Evolutionary conservation across 139 green algal genomes (phyloP).

Genomic region (Asterochloris sp.): DNA sequence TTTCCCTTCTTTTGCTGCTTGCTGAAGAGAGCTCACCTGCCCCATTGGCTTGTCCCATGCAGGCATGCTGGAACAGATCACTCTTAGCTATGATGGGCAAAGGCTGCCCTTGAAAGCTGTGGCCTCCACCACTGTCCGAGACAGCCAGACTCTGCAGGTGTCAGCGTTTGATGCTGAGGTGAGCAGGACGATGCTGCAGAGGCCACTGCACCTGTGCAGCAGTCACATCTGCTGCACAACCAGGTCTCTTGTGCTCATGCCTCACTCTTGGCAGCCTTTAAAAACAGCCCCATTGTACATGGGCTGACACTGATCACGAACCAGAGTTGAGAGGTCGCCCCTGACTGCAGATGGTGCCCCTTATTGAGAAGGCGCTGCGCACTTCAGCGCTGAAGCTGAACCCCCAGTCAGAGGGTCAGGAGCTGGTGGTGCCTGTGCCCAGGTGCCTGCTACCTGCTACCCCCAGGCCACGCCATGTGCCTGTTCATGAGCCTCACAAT

Average conservation of each 20-base stretch:
- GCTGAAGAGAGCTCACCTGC: neutral
- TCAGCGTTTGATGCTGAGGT: conserved; percentile 61
- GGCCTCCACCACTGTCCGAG: conserved; percentile 60
- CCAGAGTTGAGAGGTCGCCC: neutral
- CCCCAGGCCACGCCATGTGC: no score
- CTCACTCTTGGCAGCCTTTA: neutral
- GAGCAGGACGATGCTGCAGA: neutral
- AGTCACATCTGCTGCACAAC: neutral
- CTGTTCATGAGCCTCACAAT: no score
- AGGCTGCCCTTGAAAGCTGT: conserved; percentile 54
- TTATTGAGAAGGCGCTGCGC: conserved; percentile 57
- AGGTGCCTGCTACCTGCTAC: neutral
- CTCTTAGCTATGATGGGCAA: conserved; percentile 54
- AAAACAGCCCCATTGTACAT: neutral
- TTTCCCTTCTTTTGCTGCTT: neutral
- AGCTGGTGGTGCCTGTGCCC: conserved; percentile 55
- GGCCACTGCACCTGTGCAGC: neutral
- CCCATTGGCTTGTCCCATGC: neutral
- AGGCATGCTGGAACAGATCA: conserved; percentile 73
- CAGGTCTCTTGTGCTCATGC: neutral
- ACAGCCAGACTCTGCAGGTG: conserved; percentile 63
- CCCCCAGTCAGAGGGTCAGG: conserved; percentile 36
- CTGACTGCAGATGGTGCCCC: conserved; percentile 40
- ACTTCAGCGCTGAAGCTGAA: conserved; percentile 61
- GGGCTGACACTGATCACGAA: neutral